Percentiles rank a stretch among this genome's conserved stretches.
Evolutionary conservation across 176 grass and related monocot genomes (phyloP).

Genomic region (Oryza coarctata): DNA sequence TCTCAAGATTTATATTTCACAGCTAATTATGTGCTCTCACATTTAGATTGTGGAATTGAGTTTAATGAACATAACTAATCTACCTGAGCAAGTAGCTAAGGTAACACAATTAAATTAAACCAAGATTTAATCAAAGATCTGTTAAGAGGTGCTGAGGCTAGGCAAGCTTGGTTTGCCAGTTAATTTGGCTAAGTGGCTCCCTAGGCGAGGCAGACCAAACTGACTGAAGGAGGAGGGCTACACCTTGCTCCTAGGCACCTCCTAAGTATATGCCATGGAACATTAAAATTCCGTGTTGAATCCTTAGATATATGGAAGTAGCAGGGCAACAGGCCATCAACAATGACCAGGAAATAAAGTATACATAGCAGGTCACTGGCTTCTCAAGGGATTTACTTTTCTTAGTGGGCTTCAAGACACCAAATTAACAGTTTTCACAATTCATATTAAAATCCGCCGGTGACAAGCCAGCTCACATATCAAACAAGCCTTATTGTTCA

Average conservation of each 20-base stretch:
- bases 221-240: background rate
- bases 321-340: background rate
- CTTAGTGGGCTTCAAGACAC: background rate
- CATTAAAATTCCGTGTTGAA: background rate
- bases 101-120: background rate
- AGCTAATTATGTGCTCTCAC: background rate
- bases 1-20: background rate
- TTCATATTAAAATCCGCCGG: background rate
- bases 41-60: conserved; percentile 1
- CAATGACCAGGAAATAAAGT: background rate
- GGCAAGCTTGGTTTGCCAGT: background rate
- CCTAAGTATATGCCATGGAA: background rate
- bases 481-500: background rate
- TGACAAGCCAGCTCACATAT: background rate
- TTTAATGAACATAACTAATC: conserved; percentile 6
- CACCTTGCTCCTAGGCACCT: background rate
- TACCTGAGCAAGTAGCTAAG: background rate
- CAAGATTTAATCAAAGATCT: background rate
- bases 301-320: background rate
- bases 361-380: background rate
- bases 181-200: background rate
- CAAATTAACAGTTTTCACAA: background rate
- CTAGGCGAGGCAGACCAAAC: background rate
- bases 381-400: background rate
- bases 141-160: background rate